Evolutionary conservation across 1,284 basidiomycete genomes (phyloP), one percentile per base, ranked within the genome.

Genomic region (Cystobasidiaceae sp.): DNA sequence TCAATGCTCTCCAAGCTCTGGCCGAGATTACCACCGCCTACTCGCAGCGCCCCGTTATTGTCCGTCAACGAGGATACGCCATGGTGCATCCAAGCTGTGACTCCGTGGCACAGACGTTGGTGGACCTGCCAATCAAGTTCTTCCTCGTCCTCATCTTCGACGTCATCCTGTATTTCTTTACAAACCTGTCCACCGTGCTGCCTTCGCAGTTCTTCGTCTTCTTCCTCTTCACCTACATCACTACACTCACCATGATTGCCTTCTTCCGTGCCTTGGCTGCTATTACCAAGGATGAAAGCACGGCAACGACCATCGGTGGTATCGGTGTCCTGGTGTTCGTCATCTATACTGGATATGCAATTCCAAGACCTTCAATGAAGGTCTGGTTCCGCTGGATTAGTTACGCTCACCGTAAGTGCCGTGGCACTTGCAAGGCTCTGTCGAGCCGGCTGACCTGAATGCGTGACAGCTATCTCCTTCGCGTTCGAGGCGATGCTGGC

Each of bases 11-110:
- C 61, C 78, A 80, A 39, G 78, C 77, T 30, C 74, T 81, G 70
- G 81, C 86, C n/a, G 89, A 92, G 75, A 87, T 90, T 48, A 84
- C 86, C 0, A 81, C 85, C 0, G 79, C 88, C 6, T 80, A 79
- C 72, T 74, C 78, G n/a, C 80, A 80, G 68, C 75, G 79, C 46
- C 75, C 76, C 11, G 78, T 80, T 48, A 76, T 81, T 4, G 89
- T 85, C 89, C 4, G 79, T 81, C 21, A 82, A 83, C 41, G 85
- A 86, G 75, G 75, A 54, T 80, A 78, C 66, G 79, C 79, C 46
- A 79, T 80, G 73, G 75, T 78, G 55, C 78, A 78, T 28, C 78
- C 80, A 0, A 77, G 76, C 7, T 77, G 79, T 32, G 80, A 81
- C 66, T 78, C 78, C 1, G 52, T 65, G 75, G 81, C 62, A 4